Base-by-base conservation (phyloP, 192 early-diverging fungal species). In the Coemansia sp. region DNA sequence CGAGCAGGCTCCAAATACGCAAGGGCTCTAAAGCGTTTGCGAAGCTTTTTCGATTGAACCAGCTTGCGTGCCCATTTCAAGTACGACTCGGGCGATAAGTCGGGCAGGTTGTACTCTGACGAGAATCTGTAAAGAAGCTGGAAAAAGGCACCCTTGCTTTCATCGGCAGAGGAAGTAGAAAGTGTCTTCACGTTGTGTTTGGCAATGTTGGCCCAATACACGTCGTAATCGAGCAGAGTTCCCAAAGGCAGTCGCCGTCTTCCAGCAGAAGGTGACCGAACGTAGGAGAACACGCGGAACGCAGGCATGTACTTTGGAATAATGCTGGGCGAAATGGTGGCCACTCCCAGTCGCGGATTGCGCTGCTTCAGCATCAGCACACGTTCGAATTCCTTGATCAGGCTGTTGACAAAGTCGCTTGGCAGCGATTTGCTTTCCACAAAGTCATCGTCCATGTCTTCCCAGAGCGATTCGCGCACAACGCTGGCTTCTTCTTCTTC, bases 271-370 rank as follows among this genome's bases (percentile, higher is more conserved):
- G 49, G 54, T 7, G 29, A 5, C 9, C 60, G 67, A 1, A 54
- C 25, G 46, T 90, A 90, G 45, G 79, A 67, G 42, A 84, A 84
- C 0, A 89, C 70, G n/a, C 88, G 85, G 58, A 89, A 86, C 0
- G 82, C 71, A 4, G 89, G 90, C 50, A 85, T 69, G 59, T 85
- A 88, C 10, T 77, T 84, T 20, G 90, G 90, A 10, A 91, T 67
- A 0, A 91, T 80, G 46, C 87, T 84, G 3, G 90, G 90, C 10
- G 86, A 77, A 0, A 91, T 80, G 4, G 79, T 74, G 8, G 83
- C 77, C 3, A 81, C 62, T 34, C 69, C 65, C 57, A 79, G 38
- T 0, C 66, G 69, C 17, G 75, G 66, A 33, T 63, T 41, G 2
- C 35, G 35, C 1, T 67, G 49, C 3, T 55, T 50, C 20, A 55